A percentile compares a stretch with the other conserved stretches of the same genome.
Evolutionary conservation across 2,329 filamentous ascomycete species (phyloP).

Genomic region (Aschersonia sp.): DNA sequence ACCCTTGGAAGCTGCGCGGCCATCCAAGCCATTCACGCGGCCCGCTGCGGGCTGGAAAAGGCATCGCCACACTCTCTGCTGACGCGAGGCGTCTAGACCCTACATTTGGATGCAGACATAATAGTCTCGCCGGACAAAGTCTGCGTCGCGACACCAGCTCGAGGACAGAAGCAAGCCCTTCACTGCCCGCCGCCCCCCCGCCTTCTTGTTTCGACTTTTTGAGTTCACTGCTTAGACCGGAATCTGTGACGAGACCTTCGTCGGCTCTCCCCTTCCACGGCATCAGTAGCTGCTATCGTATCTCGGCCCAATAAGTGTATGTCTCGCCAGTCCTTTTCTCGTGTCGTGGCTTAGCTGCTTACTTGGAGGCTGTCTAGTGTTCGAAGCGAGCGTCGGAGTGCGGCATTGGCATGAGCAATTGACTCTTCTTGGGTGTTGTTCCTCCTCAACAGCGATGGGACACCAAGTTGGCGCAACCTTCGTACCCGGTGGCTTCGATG

Average conservation of each 20-base stretch:
- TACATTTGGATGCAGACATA: not conserved
- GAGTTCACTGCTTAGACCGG: no score
- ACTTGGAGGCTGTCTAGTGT: not conserved
- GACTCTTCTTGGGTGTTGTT: not conserved
- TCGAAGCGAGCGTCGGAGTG: not conserved
- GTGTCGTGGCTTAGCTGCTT: no score
- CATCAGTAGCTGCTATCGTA: no score
- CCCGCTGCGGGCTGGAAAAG: not conserved
- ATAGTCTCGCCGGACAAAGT: not conserved
- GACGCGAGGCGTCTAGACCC: not conserved
- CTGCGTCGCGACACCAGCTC: not conserved
- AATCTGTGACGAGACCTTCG: no score
- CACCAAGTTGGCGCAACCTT: conserved; percentile 38
- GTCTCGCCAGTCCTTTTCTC: no score
- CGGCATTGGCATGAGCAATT: not conserved
- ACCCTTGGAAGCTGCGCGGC: no score
- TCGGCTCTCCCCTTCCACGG: no score
- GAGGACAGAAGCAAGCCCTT: not conserved
- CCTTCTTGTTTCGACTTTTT: no score
- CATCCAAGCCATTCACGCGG: no score
- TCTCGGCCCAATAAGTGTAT: no score
- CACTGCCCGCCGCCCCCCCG: no score
- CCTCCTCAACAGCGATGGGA: conserved; percentile 8
- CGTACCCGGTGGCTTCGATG: conserved; percentile 41
- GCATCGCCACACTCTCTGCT: conserved; percentile 3